Base-by-base conservation (phyloP, 768 basidiomycete species). In the Suillus weaverae region DNA sequence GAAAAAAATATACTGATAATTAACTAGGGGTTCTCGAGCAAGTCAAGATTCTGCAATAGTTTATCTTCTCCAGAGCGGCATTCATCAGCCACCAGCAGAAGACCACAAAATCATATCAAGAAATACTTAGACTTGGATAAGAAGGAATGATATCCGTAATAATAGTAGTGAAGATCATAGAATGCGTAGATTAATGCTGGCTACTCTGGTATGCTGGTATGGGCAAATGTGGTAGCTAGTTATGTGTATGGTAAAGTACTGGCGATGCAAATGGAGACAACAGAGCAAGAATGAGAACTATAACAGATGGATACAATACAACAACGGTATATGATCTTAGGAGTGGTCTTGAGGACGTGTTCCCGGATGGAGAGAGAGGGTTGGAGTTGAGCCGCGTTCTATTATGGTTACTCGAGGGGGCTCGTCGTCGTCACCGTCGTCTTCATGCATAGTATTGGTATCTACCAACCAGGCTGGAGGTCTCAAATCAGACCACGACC, bases 41-140 rank as follows among this genome's bases (percentile, higher is more conserved):
- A 65, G 50, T 22, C 67, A 76, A 32, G 85, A 91, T 68, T 76
- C 81, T n/a, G 70, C 80, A 38, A 69, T 90, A 8, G 71, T 73
- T 64, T 68, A 78, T 55, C 81, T 92, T 83, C 74, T 91, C 20
- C 71, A 74, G 39, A 89, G 85, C 71, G 90, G 89, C 22, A 77
- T 89, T 65, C 80, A 84, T 43, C 79, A 81, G 54, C 86, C 85
- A n/a, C 78, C 78, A 1, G 78, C 82, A 22, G 75, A 80, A 22
- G 78, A 80, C 59, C 79, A 82, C 63, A 73, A 77, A 61, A 41
- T 67, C 6, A 30, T 44, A 51, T 68, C 68, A 64, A 66, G 16
- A 60, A 48, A 46, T 22, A 32, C 56, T 10, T 59, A 26, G 38
- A 59, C 38, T 11, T 10, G 55, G n/a, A 57, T 59, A 20, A 41